Percentiles rank a stretch among this genome's conserved stretches.
Conservation (phyloP, 345 rosid species). For the Carallia pectinifolia region DNA sequence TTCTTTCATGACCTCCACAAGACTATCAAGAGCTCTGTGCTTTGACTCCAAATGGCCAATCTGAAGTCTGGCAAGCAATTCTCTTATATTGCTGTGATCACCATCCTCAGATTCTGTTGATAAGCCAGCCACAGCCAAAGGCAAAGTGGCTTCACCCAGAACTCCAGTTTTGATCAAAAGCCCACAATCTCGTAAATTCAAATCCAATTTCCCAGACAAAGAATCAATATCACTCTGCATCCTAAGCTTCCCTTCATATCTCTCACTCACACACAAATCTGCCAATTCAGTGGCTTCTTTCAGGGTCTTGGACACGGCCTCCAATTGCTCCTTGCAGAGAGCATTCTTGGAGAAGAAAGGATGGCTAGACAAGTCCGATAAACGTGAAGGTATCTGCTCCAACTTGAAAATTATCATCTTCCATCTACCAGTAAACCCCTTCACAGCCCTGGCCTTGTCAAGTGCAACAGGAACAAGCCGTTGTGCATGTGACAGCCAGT, state of each 20-base stretch:
- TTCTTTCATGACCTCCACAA: constrained; percentile 77
- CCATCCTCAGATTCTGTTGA: constrained; percentile 45
- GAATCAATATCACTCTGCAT: constrained; percentile 98
- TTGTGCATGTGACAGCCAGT: constrained; percentile 64
- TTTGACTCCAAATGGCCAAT: constrained; percentile 93
- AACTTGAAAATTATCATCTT: constrained; percentile 72
- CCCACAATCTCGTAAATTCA: constrained; percentile 77
- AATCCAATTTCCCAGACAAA: constrained; percentile 69
- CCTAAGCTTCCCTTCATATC: constrained; percentile 79
- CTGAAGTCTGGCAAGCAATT: constrained; percentile 88
- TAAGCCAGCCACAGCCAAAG: constrained; percentile 33
- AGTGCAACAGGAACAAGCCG: constrained; percentile 71
- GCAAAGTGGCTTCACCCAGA: constrained; percentile 69
- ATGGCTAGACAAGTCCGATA: constrained; percentile 87
- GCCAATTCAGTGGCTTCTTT: constrained; percentile 54
- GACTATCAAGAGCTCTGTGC: constrained; percentile 72
- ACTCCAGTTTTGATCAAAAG: constrained; percentile 89
- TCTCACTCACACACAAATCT: constrained; percentile 54
- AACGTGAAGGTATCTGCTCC: constrained; percentile 74
- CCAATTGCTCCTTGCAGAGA: constrained; percentile 84
- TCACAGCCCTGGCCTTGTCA: constrained; percentile 55
- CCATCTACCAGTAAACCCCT: constrained; percentile 80
- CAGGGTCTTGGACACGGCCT: constrained; percentile 61
- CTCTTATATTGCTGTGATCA: constrained; percentile 47
- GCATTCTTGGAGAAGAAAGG: constrained; percentile 87